Evolutionary conservation across 2,329 filamentous ascomycete species (phyloP), one percentile per base, ranked within the genome.

Genomic region (Calonectria crousiana): DNA sequence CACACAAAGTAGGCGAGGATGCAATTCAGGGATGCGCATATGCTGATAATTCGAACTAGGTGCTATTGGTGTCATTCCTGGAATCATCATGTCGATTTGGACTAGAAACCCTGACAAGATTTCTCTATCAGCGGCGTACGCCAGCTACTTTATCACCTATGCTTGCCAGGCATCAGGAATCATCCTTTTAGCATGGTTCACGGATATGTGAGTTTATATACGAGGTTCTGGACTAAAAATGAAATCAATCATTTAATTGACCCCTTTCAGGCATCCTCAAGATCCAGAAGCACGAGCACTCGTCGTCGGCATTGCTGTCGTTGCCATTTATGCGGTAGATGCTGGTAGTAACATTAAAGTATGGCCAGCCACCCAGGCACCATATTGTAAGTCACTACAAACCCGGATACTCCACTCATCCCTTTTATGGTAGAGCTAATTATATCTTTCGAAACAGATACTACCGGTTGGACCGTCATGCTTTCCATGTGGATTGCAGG

Each of bases 1-100:
- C 9, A 77, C 82, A 3, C 89, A 90, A 80, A 84, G 84, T 83
- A 74, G 60, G 74, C 38, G 14, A 18, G 10, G 18, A 20, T 18
- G 2, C 30, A 26, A 18, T 14, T 4, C 20, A 4, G 11, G 20
- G 16, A 80, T 9, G 23, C 5, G 1, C 28, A 47, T 10, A 3
- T 6, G 13, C 18, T 34, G 5, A 18, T 1, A 52, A 68, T 26
- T 36, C n/a, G 30, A 13, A 16, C 3, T 6, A 74, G 86, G 83
- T 23, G 66, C 85, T 2, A 88, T 90, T 64, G 88, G 86, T 1
- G 80, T 89, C 4, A 81, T 89, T 4, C 86, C 87, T 2, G 85
- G 84, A 69, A 88, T 89, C 36, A 87, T 86, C n/a, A 89, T 90
- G 87, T 88, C 84, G 28, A 81, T 89, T n/a, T 90, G 89, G 89